Conservation (phyloP, 768 basidiomycete species). For the Auricularia auricula-judae region DNA sequence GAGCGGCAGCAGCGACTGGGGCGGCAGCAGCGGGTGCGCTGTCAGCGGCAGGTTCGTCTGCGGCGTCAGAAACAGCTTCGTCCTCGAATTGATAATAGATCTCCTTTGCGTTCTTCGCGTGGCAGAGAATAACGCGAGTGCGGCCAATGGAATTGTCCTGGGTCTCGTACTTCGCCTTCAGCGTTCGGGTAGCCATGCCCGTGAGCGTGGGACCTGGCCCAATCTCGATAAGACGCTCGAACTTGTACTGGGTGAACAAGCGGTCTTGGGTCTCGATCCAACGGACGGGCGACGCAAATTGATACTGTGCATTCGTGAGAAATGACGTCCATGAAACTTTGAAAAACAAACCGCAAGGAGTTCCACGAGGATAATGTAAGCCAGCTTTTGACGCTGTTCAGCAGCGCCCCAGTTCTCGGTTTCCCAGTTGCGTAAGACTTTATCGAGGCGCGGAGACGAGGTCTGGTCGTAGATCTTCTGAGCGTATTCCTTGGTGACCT, state of each 20-base stretch:
- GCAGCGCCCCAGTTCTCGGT: constrained; percentile 74
- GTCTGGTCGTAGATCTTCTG: constrained; percentile 97
- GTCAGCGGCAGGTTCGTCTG: constrained; percentile 19
- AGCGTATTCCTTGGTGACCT: constrained; percentile 75
- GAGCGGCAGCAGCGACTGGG: constrained; percentile 28
- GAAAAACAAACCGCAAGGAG: constrained; percentile 46
- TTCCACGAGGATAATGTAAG: constrained; percentile 94
- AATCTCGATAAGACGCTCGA: constrained; percentile 91
- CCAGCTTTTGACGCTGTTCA: constrained; percentile 83
- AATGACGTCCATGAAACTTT: neutral
- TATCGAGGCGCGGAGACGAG: constrained; percentile 86
- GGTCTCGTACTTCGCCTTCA: constrained; percentile 88
- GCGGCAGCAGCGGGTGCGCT: constrained; percentile 21
- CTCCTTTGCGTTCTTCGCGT: constrained; percentile 91
- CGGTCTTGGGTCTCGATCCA: constrained; percentile 99
- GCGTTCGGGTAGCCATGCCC: constrained; percentile 84
- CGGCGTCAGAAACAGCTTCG: constrained; percentile 41
- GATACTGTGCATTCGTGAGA: constrained; percentile 36
- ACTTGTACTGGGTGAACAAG: constrained; percentile 74
- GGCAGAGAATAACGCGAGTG: constrained; percentile 75
- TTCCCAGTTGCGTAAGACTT: constrained; percentile 91
- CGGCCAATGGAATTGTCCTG: constrained; percentile 77
- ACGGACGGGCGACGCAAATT: constrained; percentile 95
- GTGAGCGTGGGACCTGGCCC: constrained; percentile 95
- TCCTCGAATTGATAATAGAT: constrained; percentile 98